Conservation (phyloP, 2,329 filamentous ascomycete genomes). For the Aspergillus sp. region DNA sequence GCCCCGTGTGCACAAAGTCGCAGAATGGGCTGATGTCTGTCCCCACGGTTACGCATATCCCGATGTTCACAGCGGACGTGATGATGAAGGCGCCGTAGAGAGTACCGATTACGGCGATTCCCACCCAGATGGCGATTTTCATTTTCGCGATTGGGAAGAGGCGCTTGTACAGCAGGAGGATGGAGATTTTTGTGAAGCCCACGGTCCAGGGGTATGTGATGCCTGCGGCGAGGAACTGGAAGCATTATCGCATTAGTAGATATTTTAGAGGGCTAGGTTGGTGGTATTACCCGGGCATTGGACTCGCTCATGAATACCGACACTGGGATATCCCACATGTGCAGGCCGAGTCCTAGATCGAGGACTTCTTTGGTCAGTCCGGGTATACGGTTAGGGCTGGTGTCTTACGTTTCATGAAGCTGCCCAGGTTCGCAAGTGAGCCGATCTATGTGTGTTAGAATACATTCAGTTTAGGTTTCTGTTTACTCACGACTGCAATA, state of each 20-base stretch:
- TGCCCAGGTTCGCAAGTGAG: not conserved
- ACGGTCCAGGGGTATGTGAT: slow-evolving; percentile 1
- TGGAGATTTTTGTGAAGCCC: slow-evolving; percentile 5
- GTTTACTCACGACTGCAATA: not conserved
- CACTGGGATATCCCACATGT: slow-evolving; percentile 3
- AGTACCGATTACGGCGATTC: not conserved
- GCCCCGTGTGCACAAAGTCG: not conserved
- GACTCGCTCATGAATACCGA: too few relatives aligned
- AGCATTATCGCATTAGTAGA: too few relatives aligned
- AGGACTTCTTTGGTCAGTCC: not conserved
- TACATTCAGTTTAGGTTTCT: not conserved
- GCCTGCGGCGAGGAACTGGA: not conserved
- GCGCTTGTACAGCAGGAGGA: slow-evolving; percentile 2
- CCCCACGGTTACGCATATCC: not conserved
- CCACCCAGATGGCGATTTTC: not conserved
- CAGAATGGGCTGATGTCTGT: not conserved
- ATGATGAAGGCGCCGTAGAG: not conserved
- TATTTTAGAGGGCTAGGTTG: not conserved
- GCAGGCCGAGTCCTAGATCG: not conserved
- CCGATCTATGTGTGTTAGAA: not conserved
- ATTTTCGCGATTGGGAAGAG: not conserved
- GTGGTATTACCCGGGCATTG: too few relatives aligned
- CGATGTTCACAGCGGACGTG: not conserved
- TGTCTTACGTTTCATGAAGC: not conserved
- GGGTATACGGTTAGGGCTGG: not conserved